Percentiles rank a stretch among this genome's conserved stretches.
Evolutionary conservation across 306 rosid genomes (phyloP).

Genomic region (Prunus campanulata): DNA sequence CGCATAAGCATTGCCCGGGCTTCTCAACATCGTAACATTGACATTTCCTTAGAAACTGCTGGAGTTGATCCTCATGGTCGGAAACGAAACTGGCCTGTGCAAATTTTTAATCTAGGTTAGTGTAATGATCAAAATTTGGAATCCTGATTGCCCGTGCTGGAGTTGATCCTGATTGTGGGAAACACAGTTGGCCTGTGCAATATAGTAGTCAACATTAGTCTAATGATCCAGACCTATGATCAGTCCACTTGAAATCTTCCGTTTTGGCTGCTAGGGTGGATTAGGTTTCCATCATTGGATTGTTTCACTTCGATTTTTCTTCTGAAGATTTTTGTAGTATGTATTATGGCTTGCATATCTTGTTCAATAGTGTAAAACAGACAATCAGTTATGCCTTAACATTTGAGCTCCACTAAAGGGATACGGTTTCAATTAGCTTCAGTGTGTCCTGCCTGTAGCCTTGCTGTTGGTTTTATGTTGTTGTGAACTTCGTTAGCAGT

Average conservation of each 20-base stretch:
- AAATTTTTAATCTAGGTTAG: constrained; percentile 56
- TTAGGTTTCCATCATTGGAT: not conserved
- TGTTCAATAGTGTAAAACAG: not conserved
- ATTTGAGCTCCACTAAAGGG: not conserved
- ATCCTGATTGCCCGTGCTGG: constrained; percentile 44
- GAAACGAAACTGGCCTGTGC: constrained; percentile 65
- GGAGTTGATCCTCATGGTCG: constrained; percentile 56
- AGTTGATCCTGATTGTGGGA: constrained; percentile 40
- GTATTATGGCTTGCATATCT: not conserved
- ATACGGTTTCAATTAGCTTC: no score
- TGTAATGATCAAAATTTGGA: not conserved
- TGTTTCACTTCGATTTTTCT: not conserved
- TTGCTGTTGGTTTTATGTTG: no score
- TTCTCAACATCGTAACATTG: constrained; percentile 78
- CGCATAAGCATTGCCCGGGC: constrained; percentile 85
- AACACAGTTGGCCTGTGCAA: constrained; percentile 36
- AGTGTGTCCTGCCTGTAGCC: no score
- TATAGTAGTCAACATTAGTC: constrained; percentile 25
- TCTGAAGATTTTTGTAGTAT: not conserved
- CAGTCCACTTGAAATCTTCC: not conserved
- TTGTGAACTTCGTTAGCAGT: no score
- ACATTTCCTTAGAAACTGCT: constrained; percentile 76
- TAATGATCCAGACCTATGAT: not conserved
- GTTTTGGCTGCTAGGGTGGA: not conserved
- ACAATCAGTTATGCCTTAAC: not conserved